Evolutionary conservation across 2,329 filamentous ascomycete genomes (phyloP).

Genomic region (Byssoonygena ceratinophila): DNA sequence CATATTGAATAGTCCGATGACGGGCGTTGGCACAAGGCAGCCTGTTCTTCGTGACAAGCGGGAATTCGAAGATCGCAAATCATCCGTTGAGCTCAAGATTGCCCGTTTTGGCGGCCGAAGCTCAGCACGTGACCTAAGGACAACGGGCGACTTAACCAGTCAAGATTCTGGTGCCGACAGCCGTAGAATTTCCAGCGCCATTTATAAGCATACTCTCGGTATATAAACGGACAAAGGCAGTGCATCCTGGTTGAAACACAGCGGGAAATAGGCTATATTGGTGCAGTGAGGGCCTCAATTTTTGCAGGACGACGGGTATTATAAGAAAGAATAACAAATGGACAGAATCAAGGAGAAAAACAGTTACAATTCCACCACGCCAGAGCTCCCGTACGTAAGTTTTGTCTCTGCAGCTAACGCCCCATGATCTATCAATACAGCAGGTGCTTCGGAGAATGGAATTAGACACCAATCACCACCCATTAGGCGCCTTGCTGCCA

Average conservation of each 20-base stretch:
- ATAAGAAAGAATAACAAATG: neutral
- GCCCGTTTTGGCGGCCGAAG: neutral
- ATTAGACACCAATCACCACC: constrained; percentile 8
- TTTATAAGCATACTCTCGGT: no score
- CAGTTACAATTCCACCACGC: neutral
- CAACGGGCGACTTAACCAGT: no score
- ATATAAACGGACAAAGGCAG: no score
- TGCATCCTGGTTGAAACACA: no score
- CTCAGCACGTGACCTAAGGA: neutral
- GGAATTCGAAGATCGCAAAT: neutral
- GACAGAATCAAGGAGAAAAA: neutral
- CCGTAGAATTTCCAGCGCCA: no score
- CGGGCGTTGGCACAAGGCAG: neutral
- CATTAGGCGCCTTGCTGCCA: constrained; percentile 10
- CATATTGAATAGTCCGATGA: constrained; percentile 4
- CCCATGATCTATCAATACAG: constrained; percentile 6
- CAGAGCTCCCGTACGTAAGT: constrained; percentile 6
- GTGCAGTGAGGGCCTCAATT: no score
- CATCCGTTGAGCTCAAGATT: neutral
- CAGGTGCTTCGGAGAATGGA: neutral
- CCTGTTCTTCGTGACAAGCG: neutral
- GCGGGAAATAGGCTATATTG: no score
- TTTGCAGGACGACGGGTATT: neutral
- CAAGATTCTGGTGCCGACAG: no score
- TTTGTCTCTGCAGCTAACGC: constrained; percentile 3